A percentile compares a stretch with the other conserved stretches of the same genome.
Evolutionary conservation across 2,329 filamentous ascomycete species (phyloP).

Genomic region (Aspergillus transmontanensis): DNA sequence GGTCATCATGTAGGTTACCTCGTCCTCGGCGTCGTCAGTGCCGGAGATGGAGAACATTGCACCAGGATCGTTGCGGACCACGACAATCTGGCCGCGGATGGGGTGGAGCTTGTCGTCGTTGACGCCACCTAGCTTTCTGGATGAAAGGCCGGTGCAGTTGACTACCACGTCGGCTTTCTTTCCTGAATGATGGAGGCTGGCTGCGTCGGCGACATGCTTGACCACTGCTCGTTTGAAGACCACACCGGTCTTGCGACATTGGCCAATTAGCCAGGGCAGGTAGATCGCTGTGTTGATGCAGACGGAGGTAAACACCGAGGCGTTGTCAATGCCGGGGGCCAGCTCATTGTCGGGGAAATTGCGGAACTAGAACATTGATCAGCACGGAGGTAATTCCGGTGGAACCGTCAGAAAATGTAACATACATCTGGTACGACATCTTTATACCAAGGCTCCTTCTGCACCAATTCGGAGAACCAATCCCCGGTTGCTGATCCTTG

Average conservation of each 20-base stretch:
- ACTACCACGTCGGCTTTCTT: constrained; percentile 68
- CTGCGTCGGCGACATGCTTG: constrained; percentile 73
- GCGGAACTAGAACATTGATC: constrained; percentile 54
- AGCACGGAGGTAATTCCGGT: background rate
- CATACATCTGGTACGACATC: constrained; percentile 67
- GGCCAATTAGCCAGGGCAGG: constrained; percentile 79
- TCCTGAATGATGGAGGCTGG: constrained; percentile 59
- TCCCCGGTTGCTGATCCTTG: constrained; percentile 53
- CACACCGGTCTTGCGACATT: constrained; percentile 75
- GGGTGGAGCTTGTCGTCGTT: constrained; percentile 73
- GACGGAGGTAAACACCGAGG: constrained; percentile 76
- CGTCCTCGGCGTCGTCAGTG: constrained; percentile 71
- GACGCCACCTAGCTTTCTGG: constrained; percentile 78
- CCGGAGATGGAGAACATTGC: constrained; percentile 72
- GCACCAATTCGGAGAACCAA: constrained; percentile 69
- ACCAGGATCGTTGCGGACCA: constrained; percentile 77
- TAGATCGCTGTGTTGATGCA: constrained; percentile 92
- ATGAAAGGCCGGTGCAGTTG: constrained; percentile 82
- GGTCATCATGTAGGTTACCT: constrained; percentile 80
- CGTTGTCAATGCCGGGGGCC: constrained; percentile 67
- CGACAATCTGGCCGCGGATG: constrained; percentile 77
- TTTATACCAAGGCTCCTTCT: constrained; percentile 72
- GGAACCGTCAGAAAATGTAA: background rate
- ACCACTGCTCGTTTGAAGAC: constrained; percentile 65
- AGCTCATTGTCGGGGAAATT: constrained; percentile 61